Conservation (phyloP, 179 eudicot genomes). For the Amaranthus tricolor region DNA sequence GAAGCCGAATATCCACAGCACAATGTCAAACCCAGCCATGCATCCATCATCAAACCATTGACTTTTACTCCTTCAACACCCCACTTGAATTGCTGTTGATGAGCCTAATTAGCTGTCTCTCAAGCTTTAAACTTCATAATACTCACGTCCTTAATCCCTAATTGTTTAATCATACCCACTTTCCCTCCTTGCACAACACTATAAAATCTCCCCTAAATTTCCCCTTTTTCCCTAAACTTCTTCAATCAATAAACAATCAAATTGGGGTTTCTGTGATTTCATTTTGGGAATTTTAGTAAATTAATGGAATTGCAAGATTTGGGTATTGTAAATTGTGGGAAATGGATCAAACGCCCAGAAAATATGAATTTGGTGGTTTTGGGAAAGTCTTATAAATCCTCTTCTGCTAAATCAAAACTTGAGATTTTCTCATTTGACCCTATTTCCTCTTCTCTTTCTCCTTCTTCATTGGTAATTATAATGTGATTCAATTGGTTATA, state of each 20-base stretch:
- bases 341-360: conserved; percentile 91
- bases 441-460: conserved; percentile 52
- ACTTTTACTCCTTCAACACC: conserved; percentile 3
- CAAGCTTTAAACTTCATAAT: neutral
- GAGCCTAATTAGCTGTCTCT: conserved; percentile 9
- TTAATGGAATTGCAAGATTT: conserved; percentile 29
- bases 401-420: conserved; percentile 40
- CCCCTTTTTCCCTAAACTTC: neutral
- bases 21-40: neutral
- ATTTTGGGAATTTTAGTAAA: neutral
- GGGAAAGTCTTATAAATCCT: conserved; percentile 41
- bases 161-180: neutral
- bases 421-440: conserved; percentile 68
- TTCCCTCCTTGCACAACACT: neutral
- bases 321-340: conserved; percentile 58
- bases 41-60: neutral
- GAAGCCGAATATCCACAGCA: conserved; percentile 7
- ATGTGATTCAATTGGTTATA: neutral
- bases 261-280: neutral
- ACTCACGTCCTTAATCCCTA: neutral
- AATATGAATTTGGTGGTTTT: conserved; percentile 64
- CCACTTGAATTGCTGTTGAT: neutral
- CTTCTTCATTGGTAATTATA: conserved; percentile 58
- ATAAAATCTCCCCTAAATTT: neutral
- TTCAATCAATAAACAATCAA: neutral